phyloP scores from a whole-genome alignment of 192 early-diverging fungal species.

The Dissophora globulifera region DNA sequence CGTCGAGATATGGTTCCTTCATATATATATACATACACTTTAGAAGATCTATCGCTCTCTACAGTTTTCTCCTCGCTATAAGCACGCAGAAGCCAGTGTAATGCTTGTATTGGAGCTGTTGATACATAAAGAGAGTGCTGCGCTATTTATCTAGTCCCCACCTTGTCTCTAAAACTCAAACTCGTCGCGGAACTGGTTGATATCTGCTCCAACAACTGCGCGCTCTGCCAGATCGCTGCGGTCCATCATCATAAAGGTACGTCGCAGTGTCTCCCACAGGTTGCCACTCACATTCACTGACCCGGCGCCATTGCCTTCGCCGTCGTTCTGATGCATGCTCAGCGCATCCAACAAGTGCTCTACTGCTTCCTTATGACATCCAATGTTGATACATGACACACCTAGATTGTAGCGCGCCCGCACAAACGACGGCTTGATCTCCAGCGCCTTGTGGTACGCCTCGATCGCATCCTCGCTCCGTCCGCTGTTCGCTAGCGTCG shows the following conservation, averaged over 20 bases:
- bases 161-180: constrained; percentile 64
- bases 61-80: no score
- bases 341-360: constrained; percentile 93
- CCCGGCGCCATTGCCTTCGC: constrained; percentile 42
- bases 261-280: constrained; percentile 72
- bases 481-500: constrained; percentile 92
- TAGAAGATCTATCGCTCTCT: no score
- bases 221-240: constrained; percentile 70
- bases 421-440: constrained; percentile 94
- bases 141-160: background rate
- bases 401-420: constrained; percentile 98
- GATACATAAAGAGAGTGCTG: no score
- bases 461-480: constrained; percentile 85
- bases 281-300: constrained; percentile 71
- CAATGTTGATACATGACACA: constrained; percentile 94
- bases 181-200: constrained; percentile 67
- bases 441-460: constrained; percentile 93
- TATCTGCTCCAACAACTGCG: constrained; percentile 58
- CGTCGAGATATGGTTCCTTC: no score
- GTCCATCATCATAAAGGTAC: constrained; percentile 69
- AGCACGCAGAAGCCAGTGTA: no score
- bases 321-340: constrained; percentile 73
- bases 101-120: no score
- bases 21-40: background rate
- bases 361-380: constrained; percentile 89